phyloP scores from a whole-genome alignment of 2,329 filamentous ascomycete genomes.

The Sporothrix brunneoviolacea region DNA sequence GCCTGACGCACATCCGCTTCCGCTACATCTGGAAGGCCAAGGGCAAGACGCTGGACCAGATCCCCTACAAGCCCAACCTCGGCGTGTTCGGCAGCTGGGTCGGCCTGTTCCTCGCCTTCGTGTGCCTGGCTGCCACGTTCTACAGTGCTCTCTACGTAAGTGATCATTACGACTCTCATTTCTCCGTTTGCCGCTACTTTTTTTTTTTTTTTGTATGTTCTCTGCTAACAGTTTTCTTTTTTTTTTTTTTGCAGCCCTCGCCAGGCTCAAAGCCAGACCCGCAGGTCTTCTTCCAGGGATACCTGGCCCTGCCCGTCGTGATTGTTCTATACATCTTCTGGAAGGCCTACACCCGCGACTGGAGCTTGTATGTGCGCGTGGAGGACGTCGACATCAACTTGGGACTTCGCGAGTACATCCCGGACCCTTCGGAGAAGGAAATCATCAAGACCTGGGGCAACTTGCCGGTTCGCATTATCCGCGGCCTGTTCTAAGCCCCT shows the following conservation, averaged over 20 bases:
- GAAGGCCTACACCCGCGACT: constrained; percentile 51
- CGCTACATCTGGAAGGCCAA: constrained; percentile 53
- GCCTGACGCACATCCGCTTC: constrained; percentile 59
- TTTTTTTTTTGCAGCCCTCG: too few relatives aligned
- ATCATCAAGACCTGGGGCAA: constrained; percentile 29
- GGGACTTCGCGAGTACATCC: constrained; percentile 49
- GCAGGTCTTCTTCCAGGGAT: constrained; percentile 51
- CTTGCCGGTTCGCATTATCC: constrained; percentile 29
- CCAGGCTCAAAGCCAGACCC: constrained; percentile 30
- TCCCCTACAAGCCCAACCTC: constrained; percentile 39
- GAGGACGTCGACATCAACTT: constrained; percentile 56
- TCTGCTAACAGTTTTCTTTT: too few relatives aligned
- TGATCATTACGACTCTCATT: too few relatives aligned
- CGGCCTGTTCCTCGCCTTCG: constrained; percentile 57
- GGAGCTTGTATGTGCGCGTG: constrained; percentile 50
- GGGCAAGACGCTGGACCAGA: constrained; percentile 44
- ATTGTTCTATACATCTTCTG: constrained; percentile 55
- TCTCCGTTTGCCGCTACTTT: too few relatives aligned
- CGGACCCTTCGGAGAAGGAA: constrained; percentile 34
- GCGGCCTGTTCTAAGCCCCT: constrained; percentile 28
- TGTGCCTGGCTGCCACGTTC: constrained; percentile 66
- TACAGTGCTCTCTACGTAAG: constrained; percentile 61
- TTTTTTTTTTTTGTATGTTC: too few relatives aligned
- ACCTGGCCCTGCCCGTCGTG: constrained; percentile 52
- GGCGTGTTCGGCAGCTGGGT: constrained; percentile 64